Base-by-base conservation (phyloP, 1,139 yeast species). In the Yamadazyma atlantica region DNA sequence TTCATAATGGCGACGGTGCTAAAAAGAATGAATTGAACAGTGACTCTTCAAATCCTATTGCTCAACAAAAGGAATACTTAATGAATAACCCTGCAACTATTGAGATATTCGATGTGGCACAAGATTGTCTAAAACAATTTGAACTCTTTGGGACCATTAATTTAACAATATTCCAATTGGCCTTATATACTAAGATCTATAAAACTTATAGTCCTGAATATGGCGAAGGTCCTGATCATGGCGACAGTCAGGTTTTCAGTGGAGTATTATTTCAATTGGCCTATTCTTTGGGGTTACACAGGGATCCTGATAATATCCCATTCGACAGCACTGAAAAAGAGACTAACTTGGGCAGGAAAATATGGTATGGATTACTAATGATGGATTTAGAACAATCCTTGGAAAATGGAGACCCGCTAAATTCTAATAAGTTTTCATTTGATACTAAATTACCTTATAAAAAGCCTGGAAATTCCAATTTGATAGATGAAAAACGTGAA, bases 161-260 rank as follows among this genome's bases (percentile, higher is more conserved):
- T 22, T 48, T 79, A 39, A 62, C 69, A 0, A 66, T 78, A 9
- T 62, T 79, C 41, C 83, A 79, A 46, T 70, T 78, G 37, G 59
- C 74, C 1, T 44, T 72, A 13, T 48, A 65, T 32, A 48, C 60
- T 30, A 55, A 77, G 41, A 44, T 61, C 19, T 75, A 74, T 51
- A 67, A 64, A 35, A 49, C 54, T 29, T 49, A 57, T 43, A 64
- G 78, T 0, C 79, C 78, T 2, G 80, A 75, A 49, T 75, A 72
- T 44, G 77, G 80, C 13, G 72, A 68, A 37, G 64, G 61, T 9
- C 60, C 66, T 2, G 80, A 74, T 41, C 78, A 78, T 27, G 78
- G 78, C 13, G 78, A 74, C 43, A 64, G 74, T 0, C 61, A 57
- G 36, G 57, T 68, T 3, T 61, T 59, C 38, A 67, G 58, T 38